Conservation (phyloP, 2,329 filamentous ascomycete genomes). For the Venturiaceae sp. region DNA sequence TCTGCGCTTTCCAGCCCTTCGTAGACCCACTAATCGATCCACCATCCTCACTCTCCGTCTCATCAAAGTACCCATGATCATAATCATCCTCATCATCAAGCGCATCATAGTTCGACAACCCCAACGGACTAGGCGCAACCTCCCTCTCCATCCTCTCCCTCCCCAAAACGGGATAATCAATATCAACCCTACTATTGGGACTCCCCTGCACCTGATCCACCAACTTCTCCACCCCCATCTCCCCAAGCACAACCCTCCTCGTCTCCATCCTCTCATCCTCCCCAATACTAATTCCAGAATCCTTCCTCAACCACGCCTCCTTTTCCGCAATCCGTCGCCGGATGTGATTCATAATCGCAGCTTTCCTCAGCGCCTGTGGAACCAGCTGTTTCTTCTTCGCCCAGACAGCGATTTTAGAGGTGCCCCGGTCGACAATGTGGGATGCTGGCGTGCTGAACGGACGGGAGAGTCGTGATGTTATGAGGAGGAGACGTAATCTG, state of each 20-base stretch:
- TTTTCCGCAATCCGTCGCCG: conserved; percentile 19
- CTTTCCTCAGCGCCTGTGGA: conserved; percentile 48
- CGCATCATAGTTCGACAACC: conserved; percentile 33
- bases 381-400: conserved; percentile 35
- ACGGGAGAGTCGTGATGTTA: conserved; percentile 60
- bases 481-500: conserved; percentile 48
- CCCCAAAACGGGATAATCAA: neutral
- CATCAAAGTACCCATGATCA: neutral
- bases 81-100: conserved; percentile 27
- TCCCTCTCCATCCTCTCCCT: conserved; percentile 6
- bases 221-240: conserved; percentile 16
- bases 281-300: conserved; percentile 5
- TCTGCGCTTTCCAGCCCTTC: neutral
- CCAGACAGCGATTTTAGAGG: conserved; percentile 36
- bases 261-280: conserved; percentile 2
- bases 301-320: conserved; percentile 3
- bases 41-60: neutral
- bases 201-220: no score
- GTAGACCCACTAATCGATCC: neutral
- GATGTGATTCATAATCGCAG: conserved; percentile 55
- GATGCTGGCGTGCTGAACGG: conserved; percentile 61
- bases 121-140: conserved; percentile 26
- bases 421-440: conserved; percentile 57
- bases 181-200: neutral
- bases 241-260: neutral